Percentiles rank a stretch among this genome's conserved stretches.
Conservation (phyloP, 192 early-diverging fungal species). For the Backusella australiensis region DNA sequence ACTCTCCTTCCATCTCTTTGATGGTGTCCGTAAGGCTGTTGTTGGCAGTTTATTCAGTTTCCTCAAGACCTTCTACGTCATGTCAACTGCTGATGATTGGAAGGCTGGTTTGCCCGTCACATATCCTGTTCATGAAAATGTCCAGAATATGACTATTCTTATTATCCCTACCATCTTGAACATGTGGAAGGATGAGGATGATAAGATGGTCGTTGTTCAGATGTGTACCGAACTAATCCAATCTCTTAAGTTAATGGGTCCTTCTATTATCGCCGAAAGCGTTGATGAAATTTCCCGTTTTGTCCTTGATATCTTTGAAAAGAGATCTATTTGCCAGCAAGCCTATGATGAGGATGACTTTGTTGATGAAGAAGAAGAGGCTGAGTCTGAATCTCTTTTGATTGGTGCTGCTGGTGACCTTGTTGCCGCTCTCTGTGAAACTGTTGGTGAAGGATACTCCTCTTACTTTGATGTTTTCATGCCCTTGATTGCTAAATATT, state of each 20-base stretch:
- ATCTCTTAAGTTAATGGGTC: conserved; percentile 72
- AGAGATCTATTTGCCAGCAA: conserved; percentile 73
- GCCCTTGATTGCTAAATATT: conserved; percentile 79
- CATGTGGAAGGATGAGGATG: conserved; percentile 82
- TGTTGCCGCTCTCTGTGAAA: conserved; percentile 72
- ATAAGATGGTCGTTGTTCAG: conserved; percentile 80
- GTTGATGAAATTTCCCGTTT: conserved; percentile 35
- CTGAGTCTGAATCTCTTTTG: conserved; percentile 80
- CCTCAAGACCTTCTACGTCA: conserved; percentile 73
- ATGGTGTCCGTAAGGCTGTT: conserved; percentile 80
- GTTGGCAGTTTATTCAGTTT: conserved; percentile 70
- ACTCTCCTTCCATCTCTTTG: conserved; percentile 75
- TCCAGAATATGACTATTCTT: conserved; percentile 62
- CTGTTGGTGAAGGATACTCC: conserved; percentile 73
- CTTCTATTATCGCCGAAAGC: conserved; percentile 57
- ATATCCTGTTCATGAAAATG: conserved; percentile 74
- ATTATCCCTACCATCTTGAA: conserved; percentile 68
- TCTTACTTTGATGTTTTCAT: conserved; percentile 75
- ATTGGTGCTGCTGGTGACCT: conserved; percentile 80
- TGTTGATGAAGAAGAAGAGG: conserved; percentile 80
- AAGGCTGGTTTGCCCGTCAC: conserved; percentile 69
- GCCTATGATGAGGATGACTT: conserved; percentile 62
- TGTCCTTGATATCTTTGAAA: conserved; percentile 62
- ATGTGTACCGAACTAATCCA: conserved; percentile 72
- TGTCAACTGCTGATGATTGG: conserved; percentile 70